Conservation (phyloP, 208 protist species). For the Crithidia sp. region DNA sequence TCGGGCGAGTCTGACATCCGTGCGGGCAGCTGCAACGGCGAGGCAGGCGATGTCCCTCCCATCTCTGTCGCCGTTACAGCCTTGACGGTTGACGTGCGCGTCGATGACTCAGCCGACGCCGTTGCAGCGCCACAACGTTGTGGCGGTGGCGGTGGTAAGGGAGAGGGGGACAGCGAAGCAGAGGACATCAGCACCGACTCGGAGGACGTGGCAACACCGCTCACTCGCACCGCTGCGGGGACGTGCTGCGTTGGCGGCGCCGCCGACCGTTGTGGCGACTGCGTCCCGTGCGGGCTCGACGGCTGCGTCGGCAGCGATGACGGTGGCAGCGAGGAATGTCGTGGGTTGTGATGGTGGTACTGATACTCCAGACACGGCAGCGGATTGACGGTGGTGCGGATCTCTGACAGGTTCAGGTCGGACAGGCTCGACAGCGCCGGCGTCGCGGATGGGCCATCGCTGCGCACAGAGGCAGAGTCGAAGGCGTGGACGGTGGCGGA, state of each 20-base stretch:
- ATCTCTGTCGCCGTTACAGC: too few relatives aligned
- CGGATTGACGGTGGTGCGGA: not conserved
- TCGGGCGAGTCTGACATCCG: too few relatives aligned
- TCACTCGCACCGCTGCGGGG: not conserved
- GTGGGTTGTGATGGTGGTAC: too few relatives aligned
- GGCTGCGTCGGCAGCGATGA: constrained; percentile 9
- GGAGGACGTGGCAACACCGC: not conserved
- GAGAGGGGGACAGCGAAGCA: not conserved
- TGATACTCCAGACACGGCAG: not conserved
- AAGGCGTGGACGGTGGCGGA: not conserved
- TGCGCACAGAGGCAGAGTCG: not conserved
- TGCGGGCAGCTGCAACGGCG: too few relatives aligned
- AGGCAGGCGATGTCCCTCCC: not conserved
- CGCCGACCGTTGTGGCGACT: not conserved
- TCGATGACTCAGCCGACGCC: not conserved
- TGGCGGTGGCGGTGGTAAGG: not conserved
- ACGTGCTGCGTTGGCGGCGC: not conserved
- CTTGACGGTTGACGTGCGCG: not conserved
- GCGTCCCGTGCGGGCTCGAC: not conserved
- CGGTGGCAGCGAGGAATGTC: not conserved
- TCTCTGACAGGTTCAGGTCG: not conserved
- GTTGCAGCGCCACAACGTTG: not conserved
- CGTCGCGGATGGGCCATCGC: not conserved
- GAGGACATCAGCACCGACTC: not conserved
- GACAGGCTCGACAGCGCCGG: not conserved